A percentile compares a stretch with the other conserved stretches of the same genome.
These are phyloP conservation scores for Linnemannia zychae DNA, from an alignment of 192 early-diverging fungal genomes.

Conservation along the genomic window DNA sequence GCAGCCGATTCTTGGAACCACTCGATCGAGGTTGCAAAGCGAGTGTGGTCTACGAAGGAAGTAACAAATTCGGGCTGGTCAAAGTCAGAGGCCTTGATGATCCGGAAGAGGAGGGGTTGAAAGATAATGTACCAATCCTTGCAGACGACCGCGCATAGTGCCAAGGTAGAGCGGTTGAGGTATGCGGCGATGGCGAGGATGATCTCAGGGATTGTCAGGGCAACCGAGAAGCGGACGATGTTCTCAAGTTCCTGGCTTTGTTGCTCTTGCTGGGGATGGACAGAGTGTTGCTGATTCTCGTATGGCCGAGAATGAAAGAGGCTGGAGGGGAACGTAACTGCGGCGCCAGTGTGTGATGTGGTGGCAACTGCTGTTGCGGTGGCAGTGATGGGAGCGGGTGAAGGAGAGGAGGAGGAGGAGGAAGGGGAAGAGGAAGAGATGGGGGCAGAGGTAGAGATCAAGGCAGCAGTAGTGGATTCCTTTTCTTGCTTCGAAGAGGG, in stretches of 20 bases:
- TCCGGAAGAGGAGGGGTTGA: conserved; percentile 40
- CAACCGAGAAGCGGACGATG: background rate
- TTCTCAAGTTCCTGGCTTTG: background rate
- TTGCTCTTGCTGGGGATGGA: background rate
- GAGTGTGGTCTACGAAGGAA: conserved; percentile 26
- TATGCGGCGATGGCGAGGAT: conserved; percentile 28
- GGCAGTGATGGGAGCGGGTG: background rate
- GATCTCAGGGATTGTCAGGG: conserved; percentile 38
- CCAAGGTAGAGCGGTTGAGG: conserved; percentile 23
- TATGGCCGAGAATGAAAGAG: background rate
- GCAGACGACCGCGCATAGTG: conserved; percentile 30
- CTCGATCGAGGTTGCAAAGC: conserved; percentile 37
- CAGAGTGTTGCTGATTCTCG: background rate
- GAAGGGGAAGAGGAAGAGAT: conserved; percentile 4
- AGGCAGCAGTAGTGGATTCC: background rate
- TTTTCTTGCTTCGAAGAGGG: conserved; percentile 11
- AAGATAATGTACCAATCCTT: conserved; percentile 41
- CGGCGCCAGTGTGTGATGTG: background rate
- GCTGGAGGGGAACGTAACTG: conserved; percentile 1
- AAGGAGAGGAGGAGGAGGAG: background rate
- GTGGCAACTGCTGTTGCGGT: background rate
- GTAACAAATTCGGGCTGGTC: conserved; percentile 25
- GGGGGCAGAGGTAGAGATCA: background rate
- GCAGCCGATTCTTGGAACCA: conserved; percentile 42
- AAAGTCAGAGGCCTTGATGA: conserved; percentile 28